Base-by-base conservation (phyloP, 257 asterid genomes). In the Solanum arcanum region DNA sequence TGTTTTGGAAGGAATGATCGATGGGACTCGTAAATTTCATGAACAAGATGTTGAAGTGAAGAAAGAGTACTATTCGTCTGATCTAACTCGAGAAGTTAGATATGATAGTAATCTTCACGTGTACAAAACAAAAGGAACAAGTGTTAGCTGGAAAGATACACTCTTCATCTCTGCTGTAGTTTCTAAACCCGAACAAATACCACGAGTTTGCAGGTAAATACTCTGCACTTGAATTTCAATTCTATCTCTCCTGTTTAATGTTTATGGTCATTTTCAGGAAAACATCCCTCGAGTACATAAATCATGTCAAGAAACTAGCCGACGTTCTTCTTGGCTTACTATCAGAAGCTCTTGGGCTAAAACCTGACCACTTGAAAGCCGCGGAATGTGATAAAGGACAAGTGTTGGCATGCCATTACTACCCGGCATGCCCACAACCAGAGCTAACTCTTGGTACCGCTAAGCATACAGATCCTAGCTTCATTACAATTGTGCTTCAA, bases 101-200 rank as follows among this genome's bases (percentile, higher is more conserved):
- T 94, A 86, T 68, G 89, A 76, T 1, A 95, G 96, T 89, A 94
- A 92, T 39, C 83, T 93, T 74, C 98, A 94, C 81, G 76, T 93
- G 42, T 92, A 89, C 27, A 84, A 86, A 1, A 89, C 97, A 66
- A 66, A 62, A 21, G 25, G 12, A 2, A 86, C 89, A 9, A 87
- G 93, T n/a, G 98, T 95, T 5, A 92, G 89, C 86, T 96, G 98
- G 98, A 93, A 93, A 85, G 98, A 96, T 69, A 88, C 96, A 5
- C 83, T 94, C 89, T 88, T 92, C 3, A 77, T 95, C 49, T 89
- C 93, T 39, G 35, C 87, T 18, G 3, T 10, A 27, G 23, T 0
- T 23, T 31, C 88, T 70, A 88, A 90, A 31, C 94, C 95, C 2
- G 77, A 90, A 68, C 94, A 94, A 25, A 68, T 95, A 90, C 97